phyloP scores from a whole-genome alignment of 345 rosid genomes.

The Mercurialis annua region DNA sequence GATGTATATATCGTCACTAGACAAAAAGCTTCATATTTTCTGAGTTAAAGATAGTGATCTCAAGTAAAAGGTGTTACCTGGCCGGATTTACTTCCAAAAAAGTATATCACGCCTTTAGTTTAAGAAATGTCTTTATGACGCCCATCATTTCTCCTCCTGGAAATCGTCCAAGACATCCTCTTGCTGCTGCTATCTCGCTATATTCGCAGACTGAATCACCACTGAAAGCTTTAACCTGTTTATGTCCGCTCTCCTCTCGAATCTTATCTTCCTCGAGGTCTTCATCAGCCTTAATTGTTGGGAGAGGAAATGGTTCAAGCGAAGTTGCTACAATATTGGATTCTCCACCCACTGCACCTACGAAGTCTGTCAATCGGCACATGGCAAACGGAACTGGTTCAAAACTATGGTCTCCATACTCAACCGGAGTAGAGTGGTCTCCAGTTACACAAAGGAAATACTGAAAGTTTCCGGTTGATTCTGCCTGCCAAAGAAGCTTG shows the following conservation, averaged over 20 bases:
- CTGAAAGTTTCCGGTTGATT: constrained; percentile 48
- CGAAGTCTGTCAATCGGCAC: constrained; percentile 68
- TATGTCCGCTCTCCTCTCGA: constrained; percentile 18
- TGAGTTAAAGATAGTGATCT: no score
- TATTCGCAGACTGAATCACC: constrained; percentile 81
- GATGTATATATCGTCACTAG: no score
- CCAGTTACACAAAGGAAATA: constrained; percentile 82
- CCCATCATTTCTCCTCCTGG: constrained; percentile 90
- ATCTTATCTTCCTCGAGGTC: constrained; percentile 31
- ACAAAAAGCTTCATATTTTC: no score
- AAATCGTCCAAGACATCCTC: constrained; percentile 91
- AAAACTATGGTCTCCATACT: constrained; percentile 94
- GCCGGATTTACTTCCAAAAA: no score
- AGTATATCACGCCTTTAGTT: constrained; percentile 17
- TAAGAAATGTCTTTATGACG: constrained; percentile 49
- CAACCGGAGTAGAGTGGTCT: constrained; percentile 95
- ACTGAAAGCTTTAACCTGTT: constrained; percentile 31
- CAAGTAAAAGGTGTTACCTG: no score
- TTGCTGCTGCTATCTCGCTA: constrained; percentile 76
- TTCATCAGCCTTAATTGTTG: constrained; percentile 42
- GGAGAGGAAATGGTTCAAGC: constrained; percentile 85
- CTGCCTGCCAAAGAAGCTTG: constrained; percentile 82
- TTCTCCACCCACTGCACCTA: constrained; percentile 71
- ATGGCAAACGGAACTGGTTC: constrained; percentile 87
- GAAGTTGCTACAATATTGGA: constrained; percentile 47